phyloP scores from a whole-genome alignment of 2,329 filamentous ascomycete species.

The Arthrinium phaeospermum region DNA sequence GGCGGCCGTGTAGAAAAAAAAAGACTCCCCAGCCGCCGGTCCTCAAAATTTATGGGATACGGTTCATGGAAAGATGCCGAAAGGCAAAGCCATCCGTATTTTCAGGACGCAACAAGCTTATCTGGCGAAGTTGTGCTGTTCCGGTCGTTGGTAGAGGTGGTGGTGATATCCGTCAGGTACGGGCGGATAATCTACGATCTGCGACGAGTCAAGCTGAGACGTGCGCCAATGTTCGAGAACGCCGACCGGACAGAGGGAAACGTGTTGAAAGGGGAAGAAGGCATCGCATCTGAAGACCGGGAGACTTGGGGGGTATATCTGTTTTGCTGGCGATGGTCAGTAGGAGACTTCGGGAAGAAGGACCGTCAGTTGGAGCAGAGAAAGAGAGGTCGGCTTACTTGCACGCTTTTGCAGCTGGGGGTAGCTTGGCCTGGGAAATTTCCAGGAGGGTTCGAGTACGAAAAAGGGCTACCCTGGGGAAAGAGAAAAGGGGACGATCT shows the following conservation, averaged over 20 bases:
- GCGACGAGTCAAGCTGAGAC: constrained; percentile 9
- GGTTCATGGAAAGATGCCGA: background rate
- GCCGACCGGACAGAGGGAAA: background rate
- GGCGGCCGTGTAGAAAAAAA: background rate
- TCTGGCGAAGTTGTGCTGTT: background rate
- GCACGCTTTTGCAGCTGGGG: background rate
- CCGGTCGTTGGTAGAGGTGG: background rate
- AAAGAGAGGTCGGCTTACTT: constrained; percentile 16
- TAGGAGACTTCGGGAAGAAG: background rate
- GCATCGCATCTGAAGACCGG: background rate
- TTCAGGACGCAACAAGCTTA: background rate
- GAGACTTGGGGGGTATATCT: background rate
- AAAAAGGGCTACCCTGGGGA: background rate
- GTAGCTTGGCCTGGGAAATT: background rate
- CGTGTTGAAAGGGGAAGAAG: background rate
- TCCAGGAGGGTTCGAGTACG: background rate
- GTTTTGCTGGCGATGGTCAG: background rate
- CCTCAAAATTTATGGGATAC: background rate
- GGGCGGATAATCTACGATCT: constrained; percentile 3
- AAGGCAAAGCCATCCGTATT: background rate
- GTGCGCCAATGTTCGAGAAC: background rate
- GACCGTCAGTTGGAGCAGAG: constrained; percentile 1
- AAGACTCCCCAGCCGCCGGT: background rate
- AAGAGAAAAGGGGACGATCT: background rate
- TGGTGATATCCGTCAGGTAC: constrained; percentile 9